A percentile compares a stretch with the other conserved stretches of the same genome.
phyloP scores from a whole-genome alignment of 1,139 yeast species.

The Diutina catenulata region DNA sequence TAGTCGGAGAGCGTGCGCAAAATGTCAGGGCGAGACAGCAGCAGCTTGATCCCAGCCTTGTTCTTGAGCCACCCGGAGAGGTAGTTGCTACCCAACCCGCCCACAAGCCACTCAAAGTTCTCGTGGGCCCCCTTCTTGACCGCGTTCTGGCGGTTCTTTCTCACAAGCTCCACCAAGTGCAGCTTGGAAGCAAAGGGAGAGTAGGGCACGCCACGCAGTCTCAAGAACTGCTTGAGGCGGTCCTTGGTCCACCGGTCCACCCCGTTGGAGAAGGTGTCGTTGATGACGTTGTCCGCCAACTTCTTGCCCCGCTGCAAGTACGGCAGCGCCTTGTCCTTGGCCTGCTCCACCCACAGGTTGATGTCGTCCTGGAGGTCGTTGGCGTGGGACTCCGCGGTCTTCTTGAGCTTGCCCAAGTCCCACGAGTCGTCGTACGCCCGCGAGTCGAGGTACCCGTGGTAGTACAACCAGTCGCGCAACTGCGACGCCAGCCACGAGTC shows the following conservation, averaged over 20 bases:
- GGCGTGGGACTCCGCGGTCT: conserved; percentile 12
- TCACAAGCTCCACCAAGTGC: conserved; percentile 38
- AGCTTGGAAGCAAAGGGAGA: conserved; percentile 34
- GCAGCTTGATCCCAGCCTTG: conserved; percentile 13
- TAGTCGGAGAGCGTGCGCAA: neutral
- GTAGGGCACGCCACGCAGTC: conserved; percentile 36
- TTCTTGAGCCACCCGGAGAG: conserved; percentile 16
- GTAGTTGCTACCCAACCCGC: conserved; percentile 14
- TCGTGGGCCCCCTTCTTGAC: conserved; percentile 8
- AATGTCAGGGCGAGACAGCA: neutral
- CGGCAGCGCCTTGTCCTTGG: conserved; percentile 16
- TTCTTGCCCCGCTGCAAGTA: conserved; percentile 15
- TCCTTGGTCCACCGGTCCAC: conserved; percentile 37
- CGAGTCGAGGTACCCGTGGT: conserved; percentile 17
- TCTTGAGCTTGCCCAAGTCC: conserved; percentile 12
- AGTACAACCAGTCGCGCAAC: conserved; percentile 20
- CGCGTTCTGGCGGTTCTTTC: conserved; percentile 22
- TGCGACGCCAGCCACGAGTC: conserved; percentile 25
- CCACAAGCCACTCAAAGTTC: conserved; percentile 13
- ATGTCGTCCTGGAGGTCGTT: conserved; percentile 33
- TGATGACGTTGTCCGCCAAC: conserved; percentile 20
- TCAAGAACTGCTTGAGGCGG: conserved; percentile 38
- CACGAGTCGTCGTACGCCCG: conserved; percentile 13
- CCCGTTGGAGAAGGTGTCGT: conserved; percentile 34
- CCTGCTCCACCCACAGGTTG: conserved; percentile 21